Base-by-base conservation (phyloP, 169 alveolate genomes). In the Cryptosporidium bovis region DNA sequence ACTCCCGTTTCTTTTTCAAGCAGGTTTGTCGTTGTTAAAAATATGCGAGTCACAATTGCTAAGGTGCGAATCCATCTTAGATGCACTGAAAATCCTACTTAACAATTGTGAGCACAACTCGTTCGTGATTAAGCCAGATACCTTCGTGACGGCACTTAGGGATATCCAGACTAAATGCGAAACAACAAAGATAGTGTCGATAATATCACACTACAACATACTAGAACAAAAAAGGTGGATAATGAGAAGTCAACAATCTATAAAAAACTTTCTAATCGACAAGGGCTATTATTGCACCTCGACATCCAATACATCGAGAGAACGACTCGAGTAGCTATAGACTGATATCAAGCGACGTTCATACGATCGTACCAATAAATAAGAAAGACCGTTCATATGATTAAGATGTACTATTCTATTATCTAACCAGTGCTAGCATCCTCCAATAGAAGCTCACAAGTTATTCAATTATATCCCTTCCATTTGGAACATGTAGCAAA, bases 191-290 rank as follows among this genome's bases (percentile, higher is more conserved):
- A 62, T 77, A 31, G 46, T 62, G 18, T 77, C 87, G 2, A 60
- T 77, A n/a, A 60, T 60, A 34, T 77, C 87, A 62, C 87, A 77
- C 16, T 60, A 60, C 51, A 77, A 62, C 62, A 36, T 77, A 56
- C 51, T 77, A 0, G 87, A 77, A 46, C 87, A 77, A 44, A 77
- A 77, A 29, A 56, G 87, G 56, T 77, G 87, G 87, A 62, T 77
- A 40, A 40, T 77, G 33, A 77, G 71, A 62, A 77, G 65, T 36
- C 87, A 77, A 10, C 71, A 60, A 46, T 15, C 69, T 1, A 18
- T 77, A 24, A 77, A 56, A 62, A 60, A 56, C 13, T 77, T 46
- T 34, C 64, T 77, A 6, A 24, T 77, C 7, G 56, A 51, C 7
- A 65, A 44, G 18, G 87, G 87, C 2, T 62, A 60, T 3, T 77